A percentile compares a stretch with the other conserved stretches of the same genome.
Conservation (phyloP, 805 yeast genomes). For the Maudiozyma pseudohumilis region DNA sequence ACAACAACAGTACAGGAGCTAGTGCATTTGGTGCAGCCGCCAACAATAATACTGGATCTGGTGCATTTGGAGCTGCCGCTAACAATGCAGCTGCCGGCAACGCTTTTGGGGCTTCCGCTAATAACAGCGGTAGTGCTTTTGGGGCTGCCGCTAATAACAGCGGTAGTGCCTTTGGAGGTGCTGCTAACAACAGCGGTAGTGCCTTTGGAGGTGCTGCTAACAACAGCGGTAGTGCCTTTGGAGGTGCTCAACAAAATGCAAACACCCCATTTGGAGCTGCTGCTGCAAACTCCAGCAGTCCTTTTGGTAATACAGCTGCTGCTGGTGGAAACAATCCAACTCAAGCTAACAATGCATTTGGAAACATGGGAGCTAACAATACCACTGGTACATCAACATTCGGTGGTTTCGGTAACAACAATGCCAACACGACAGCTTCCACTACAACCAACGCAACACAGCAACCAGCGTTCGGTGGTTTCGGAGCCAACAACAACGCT, state of each 20-base stretch:
- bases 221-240: background rate
- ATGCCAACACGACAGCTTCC: conserved; percentile 8
- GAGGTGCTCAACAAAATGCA: background rate
- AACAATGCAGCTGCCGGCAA: conserved; percentile 4
- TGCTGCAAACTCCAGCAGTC: background rate
- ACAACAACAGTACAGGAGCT: background rate
- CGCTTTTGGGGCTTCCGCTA: conserved; percentile 1
- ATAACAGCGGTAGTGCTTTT: background rate
- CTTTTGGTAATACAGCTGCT: conserved; percentile 11
- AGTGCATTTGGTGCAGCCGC: conserved; percentile 4
- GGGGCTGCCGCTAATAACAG: conserved; percentile 3
- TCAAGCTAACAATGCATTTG: background rate
- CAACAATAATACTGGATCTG: conserved; percentile 1
- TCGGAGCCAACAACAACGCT: background rate
- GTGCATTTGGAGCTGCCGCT: background rate
- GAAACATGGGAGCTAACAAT: background rate
- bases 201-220: background rate
- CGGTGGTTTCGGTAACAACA: conserved; percentile 7
- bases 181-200: background rate
- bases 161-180: conserved; percentile 4
- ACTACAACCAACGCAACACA: conserved; percentile 1
- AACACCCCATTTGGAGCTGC: conserved; percentile 5
- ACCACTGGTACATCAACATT: conserved; percentile 1
- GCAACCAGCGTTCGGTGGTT: background rate
- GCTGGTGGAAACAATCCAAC: conserved; percentile 1